phyloP scores from a whole-genome alignment of 2,329 filamentous ascomycete species.

The Fusarium sp. region DNA sequence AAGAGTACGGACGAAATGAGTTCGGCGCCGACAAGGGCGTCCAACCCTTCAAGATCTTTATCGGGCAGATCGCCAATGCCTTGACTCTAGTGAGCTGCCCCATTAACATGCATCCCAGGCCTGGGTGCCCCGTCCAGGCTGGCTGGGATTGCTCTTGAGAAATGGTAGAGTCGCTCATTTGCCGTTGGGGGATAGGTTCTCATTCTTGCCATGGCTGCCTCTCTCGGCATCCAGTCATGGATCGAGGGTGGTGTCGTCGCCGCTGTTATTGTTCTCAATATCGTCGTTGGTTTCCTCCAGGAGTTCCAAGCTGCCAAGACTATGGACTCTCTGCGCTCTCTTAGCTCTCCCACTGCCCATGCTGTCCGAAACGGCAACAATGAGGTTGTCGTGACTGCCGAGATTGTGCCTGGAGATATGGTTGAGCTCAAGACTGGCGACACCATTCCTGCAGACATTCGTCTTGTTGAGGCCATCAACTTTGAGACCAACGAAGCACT shows the following conservation, averaged over 20 bases:
- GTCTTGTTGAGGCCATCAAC: conserved; percentile 69
- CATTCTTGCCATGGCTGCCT: conserved; percentile 67
- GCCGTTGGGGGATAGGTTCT: conserved; percentile 53
- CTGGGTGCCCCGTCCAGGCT: neutral
- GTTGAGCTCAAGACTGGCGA: conserved; percentile 66
- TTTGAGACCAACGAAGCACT: conserved; percentile 75
- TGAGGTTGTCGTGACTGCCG: conserved; percentile 50
- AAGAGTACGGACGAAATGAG: conserved; percentile 70
- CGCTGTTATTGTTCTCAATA: conserved; percentile 67
- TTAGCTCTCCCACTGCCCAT: conserved; percentile 56
- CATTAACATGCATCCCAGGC: conserved; percentile 3
- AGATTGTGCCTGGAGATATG: conserved; percentile 68
- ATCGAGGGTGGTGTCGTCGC: conserved; percentile 70
- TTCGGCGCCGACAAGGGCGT: conserved; percentile 70
- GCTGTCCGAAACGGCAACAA: conserved; percentile 55
- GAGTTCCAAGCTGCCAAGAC: conserved; percentile 61
- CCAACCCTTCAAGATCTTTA: conserved; percentile 70
- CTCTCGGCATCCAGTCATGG: conserved; percentile 67
- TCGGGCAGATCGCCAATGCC: conserved; percentile 74
- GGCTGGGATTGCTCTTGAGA: neutral
- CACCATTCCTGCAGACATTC: conserved; percentile 70
- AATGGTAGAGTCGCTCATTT: conserved; percentile 35
- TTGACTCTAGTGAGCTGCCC: conserved; percentile 68
- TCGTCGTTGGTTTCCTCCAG: conserved; percentile 62
- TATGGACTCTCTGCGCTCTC: conserved; percentile 58